Conservation (phyloP, 2,329 filamentous ascomycete species). For the Colletotrichum zoysiae region DNA sequence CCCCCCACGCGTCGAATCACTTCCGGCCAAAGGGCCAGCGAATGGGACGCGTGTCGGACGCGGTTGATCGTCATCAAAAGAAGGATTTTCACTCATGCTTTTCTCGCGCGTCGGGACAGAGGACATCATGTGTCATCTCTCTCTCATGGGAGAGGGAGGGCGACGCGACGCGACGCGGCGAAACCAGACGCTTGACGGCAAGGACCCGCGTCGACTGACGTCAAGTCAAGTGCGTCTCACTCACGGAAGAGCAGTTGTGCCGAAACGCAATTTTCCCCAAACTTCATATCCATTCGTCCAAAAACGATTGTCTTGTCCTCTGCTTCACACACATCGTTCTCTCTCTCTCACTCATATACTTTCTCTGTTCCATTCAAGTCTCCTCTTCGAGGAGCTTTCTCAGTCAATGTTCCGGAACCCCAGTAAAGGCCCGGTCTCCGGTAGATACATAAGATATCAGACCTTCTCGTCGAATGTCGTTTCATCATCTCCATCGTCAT, state of each 20-base stretch:
- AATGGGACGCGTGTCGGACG: background rate
- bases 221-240: slow-evolving; percentile 9
- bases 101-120: background rate
- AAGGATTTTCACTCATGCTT: background rate
- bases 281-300: slow-evolving; percentile 32
- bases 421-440: slow-evolving; percentile 20
- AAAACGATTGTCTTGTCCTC: slow-evolving; percentile 19
- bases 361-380: background rate
- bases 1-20: background rate
- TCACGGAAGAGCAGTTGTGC: slow-evolving; percentile 12
- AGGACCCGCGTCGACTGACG: slow-evolving; percentile 1
- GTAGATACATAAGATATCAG: slow-evolving; percentile 28
- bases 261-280: slow-evolving; percentile 9
- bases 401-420: slow-evolving; percentile 14
- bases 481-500: slow-evolving; percentile 41
- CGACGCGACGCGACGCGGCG: background rate
- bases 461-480: slow-evolving; percentile 36
- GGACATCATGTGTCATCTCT: background rate
- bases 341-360: background rate
- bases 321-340: slow-evolving; percentile 1
- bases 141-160: no score
- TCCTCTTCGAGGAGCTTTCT: slow-evolving; percentile 10
- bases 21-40: background rate
- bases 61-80: background rate
- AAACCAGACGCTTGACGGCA: background rate